These are phyloP conservation scores for Fusarium ramigenum DNA, from an alignment of 2,329 filamentous ascomycete genomes.

Conservation along the genomic window DNA sequence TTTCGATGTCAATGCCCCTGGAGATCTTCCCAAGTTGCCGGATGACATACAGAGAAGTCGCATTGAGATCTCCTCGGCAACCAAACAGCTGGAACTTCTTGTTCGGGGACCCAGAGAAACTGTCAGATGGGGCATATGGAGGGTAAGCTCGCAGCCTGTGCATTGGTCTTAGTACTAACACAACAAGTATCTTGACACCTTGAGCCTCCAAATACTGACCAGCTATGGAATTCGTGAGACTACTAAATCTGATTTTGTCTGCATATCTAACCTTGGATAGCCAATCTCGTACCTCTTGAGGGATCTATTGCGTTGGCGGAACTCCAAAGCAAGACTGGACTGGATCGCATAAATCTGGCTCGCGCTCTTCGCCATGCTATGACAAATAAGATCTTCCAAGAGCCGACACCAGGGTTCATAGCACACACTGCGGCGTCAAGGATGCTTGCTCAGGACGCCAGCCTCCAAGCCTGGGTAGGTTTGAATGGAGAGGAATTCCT, in stretches of 20 bases:
- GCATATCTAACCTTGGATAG: conserved; percentile 42
- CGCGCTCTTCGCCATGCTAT: conserved; percentile 65
- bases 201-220: conserved; percentile 62
- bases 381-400: conserved; percentile 65
- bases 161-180: conserved; percentile 15
- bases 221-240: conserved; percentile 59
- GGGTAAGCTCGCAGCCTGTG: conserved; percentile 49
- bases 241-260: background rate
- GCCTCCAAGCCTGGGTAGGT: conserved; percentile 63
- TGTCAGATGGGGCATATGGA: conserved; percentile 63
- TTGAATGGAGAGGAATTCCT: conserved; percentile 65
- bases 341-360: conserved; percentile 61
- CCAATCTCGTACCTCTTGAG: conserved; percentile 60
- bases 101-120: conserved; percentile 60
- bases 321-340: conserved; percentile 55
- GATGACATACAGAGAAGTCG: conserved; percentile 57
- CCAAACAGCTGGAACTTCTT: conserved; percentile 58
- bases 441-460: conserved; percentile 58
- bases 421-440: conserved; percentile 65
- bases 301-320: conserved; percentile 56
- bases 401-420: conserved; percentile 59
- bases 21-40: conserved; percentile 59
- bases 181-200: conserved; percentile 58
- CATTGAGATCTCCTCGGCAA: conserved; percentile 58
- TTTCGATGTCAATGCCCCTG: conserved; percentile 56